Percentiles rank a stretch among this genome's conserved stretches.
Conservation (phyloP, 2,329 filamentous ascomycete genomes). For the Paraconiothyrium sp. region DNA sequence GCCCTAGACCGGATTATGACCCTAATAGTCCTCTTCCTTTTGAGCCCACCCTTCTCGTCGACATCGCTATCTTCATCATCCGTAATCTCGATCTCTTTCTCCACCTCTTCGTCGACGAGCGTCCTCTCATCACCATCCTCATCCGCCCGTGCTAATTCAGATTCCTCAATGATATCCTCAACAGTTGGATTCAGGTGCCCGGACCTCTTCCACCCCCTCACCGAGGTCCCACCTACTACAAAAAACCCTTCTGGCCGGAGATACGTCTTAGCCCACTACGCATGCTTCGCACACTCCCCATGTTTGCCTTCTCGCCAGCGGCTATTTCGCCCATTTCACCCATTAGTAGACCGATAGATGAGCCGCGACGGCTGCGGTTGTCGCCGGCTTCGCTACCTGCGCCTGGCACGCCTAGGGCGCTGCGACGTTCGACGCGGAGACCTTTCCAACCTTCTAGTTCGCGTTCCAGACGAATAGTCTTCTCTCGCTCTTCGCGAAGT, state of each 20-base stretch:
- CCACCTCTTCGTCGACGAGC: slow-evolving; percentile 19
- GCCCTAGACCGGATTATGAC: slow-evolving; percentile 47
- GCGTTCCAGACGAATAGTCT: slow-evolving; percentile 80
- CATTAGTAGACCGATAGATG: slow-evolving; percentile 52
- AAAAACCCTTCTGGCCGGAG: slow-evolving; percentile 61
- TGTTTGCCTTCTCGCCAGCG: slow-evolving; percentile 44
- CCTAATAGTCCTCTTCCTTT: slow-evolving; percentile 41
- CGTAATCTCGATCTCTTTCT: slow-evolving; percentile 29
- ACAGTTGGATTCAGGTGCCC: slow-evolving; percentile 41
- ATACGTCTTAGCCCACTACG: slow-evolving; percentile 51
- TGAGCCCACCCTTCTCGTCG: slow-evolving; percentile 32
- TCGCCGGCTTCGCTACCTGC: slow-evolving; percentile 56
- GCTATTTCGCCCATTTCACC: slow-evolving; percentile 47
- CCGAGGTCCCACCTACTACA: slow-evolving; percentile 52
- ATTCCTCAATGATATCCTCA: slow-evolving; percentile 33
- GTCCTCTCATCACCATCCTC: slow-evolving; percentile 20
- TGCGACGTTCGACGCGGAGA: slow-evolving; percentile 69
- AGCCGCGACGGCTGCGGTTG: slow-evolving; percentile 54
- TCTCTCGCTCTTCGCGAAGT: slow-evolving; percentile 87
- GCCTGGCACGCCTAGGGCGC: slow-evolving; percentile 45
- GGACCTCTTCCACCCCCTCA: slow-evolving; percentile 45
- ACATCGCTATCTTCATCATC: slow-evolving; percentile 24
- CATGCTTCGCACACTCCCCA: slow-evolving; percentile 43
- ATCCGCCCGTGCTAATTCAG: slow-evolving; percentile 21
- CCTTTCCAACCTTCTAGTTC: slow-evolving; percentile 86